Evolutionary conservation across 228 moss, liverwort and hornwort genomes (phyloP), one percentile per base, ranked within the genome.

Genomic region (Sphagnum fallax): DNA sequence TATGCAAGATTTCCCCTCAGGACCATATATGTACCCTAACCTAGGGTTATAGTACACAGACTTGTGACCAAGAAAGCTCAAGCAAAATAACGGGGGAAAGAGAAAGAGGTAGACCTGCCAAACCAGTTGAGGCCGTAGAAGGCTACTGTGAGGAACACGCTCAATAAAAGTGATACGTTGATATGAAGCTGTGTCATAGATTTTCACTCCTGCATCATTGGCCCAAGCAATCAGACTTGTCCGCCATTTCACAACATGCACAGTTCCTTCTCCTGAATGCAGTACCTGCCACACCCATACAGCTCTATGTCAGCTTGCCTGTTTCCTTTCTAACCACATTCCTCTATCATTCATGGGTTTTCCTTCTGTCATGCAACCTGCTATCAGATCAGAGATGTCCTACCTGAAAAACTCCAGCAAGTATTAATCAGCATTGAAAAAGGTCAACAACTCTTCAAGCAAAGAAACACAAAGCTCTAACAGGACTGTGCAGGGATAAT

Each of bases 201-300:
- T 82, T 79, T 94, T 98, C 49, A 98, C 90, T 67, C 94, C 94
- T 66, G 76, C 78, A 73, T 94, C 90, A 74, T 98, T 98, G 71
- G 98, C 98, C 98, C 98, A 98, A 63, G 94, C 98, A 75, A 98
- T 90, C 61, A 98, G 87, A 84, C 87, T 92, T 67, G 93, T 90
- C 77, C 98, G 88, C 94, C 94, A 94, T 72, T 98, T 92, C 48
- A 98, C 81, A 63, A 82, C 87, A 77, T 94, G 92, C 52, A 94
- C 84, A 83, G 90, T 87, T 64, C 98, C 94, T 79, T 98, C 98
- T 60, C 94, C 98, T 18, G 98, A 93, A 76, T 98, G 98, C 73
- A 98, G 72, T 32, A 93, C 82, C 93, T 98, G 71, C 49, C 79
- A 82, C 73, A 86, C 50, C 62, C 16, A 11, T 6, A 78, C 52